Base-by-base conservation (phyloP, 768 basidiomycete species). In the Agaricus blazei region DNA sequence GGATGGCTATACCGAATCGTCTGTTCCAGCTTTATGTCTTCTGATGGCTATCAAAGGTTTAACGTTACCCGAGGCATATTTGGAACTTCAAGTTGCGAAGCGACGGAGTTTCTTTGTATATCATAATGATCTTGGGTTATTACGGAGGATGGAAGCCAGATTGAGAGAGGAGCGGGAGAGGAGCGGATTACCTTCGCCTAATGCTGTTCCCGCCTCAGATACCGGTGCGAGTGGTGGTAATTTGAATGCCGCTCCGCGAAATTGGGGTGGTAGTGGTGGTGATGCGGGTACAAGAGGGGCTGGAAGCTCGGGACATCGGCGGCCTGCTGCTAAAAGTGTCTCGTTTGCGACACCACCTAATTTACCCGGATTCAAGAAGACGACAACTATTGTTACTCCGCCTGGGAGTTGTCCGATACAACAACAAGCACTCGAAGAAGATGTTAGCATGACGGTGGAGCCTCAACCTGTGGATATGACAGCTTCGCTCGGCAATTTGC, bases 1-100 rank as follows among this genome's bases (percentile, higher is more conserved):
- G 15, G 93, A 95, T 67, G 93, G 91, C 48, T 93, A 96, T 73
- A 98, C 96, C 24, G 95, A 98, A 69, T 89, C 90, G 9, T 89
- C 88, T 26, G 84, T 95, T 5, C 84, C 93, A 51, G 94, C 93
- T 23, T 76, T 98, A 51, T 83, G 84, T 59, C 81, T 96, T 49
- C 74, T 97, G 59, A 98, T 98, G 94, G 82, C 82, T 26, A 72
- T 85, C 51, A 81, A 80, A 54, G 72, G 74, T 19, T 70, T 88
- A 36, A 70, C 75, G 48, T 79, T 97, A 7, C 91, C 94, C 8
- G 92, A 95, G 66, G 96, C 94, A 6, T 98, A 96, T 72, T 75
- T 98, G 31, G 87, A 93, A 66, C 79, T 98, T 59, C 96, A 98
- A 71, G 84, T 88, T 41, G 78, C 75, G 54, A 87, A 87, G 66